Evolutionary conservation across 148 eudicot genomes (phyloP).

Genomic region (Talinum fruticosum): DNA sequence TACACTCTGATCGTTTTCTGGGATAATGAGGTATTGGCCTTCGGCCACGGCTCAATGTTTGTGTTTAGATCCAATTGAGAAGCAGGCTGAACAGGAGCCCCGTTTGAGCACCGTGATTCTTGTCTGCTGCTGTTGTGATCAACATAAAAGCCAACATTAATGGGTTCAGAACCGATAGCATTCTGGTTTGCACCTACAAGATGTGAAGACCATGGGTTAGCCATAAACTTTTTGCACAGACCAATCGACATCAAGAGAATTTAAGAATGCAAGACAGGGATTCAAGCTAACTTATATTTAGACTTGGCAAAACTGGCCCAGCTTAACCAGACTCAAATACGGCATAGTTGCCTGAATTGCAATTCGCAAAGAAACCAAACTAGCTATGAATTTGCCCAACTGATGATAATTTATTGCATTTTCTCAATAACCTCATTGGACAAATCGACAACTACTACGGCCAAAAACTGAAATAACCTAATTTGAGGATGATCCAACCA

Average conservation of each 20-base stretch:
- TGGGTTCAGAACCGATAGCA: neutral
- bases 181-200: constrained; percentile 23
- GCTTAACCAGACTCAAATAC: too few species aligned
- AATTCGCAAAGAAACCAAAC: neutral
- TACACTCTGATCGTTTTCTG: constrained; percentile 26
- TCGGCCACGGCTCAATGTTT: neutral
- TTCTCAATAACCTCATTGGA: neutral
- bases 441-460: neutral
- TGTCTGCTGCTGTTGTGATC: neutral
- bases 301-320: too few species aligned
- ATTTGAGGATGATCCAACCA: neutral
- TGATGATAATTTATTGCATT: too few species aligned
- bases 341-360: too few species aligned
- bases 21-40: neutral
- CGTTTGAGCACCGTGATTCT: constrained; percentile 4
- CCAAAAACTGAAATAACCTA: neutral
- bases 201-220: neutral
- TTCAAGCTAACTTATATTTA: too few species aligned
- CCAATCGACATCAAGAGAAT: too few species aligned
- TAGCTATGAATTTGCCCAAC: neutral
- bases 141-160: neutral
- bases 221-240: too few species aligned
- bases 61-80: neutral
- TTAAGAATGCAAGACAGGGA: too few species aligned
- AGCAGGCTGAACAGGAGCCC: constrained; percentile 2